A percentile compares a stretch with the other conserved stretches of the same genome.
Evolutionary conservation across 1,139 yeast species (phyloP).

Genomic region (Taiozyma sp.): DNA sequence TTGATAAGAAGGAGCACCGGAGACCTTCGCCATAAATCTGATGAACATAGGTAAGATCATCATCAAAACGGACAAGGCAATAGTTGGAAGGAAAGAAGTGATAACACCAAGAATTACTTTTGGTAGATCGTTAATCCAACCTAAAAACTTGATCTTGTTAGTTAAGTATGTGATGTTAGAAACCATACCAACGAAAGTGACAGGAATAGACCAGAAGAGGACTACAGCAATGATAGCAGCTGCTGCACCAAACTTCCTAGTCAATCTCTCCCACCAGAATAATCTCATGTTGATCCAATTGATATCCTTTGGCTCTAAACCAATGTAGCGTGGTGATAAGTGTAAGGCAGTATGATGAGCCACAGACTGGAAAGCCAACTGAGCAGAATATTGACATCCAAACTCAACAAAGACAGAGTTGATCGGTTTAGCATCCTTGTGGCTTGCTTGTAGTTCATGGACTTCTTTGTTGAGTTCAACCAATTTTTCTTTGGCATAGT

Average conservation of each 20-base stretch:
- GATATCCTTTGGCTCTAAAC: conserved; percentile 75
- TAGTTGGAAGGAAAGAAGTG: conserved; percentile 83
- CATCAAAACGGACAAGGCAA: conserved; percentile 81
- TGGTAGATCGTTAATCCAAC: conserved; percentile 71
- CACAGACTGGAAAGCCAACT: conserved; percentile 79
- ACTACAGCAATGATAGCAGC: conserved; percentile 59
- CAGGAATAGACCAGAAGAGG: conserved; percentile 92
- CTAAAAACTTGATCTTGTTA: conserved; percentile 61
- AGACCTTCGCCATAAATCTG: conserved; percentile 56
- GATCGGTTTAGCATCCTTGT: conserved; percentile 38
- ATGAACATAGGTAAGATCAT: conserved; percentile 70
- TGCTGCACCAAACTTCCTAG: conserved; percentile 54
- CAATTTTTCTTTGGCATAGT: conserved; percentile 61
- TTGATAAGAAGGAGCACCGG: conserved; percentile 65
- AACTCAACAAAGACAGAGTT: conserved; percentile 84
- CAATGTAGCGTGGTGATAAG: conserved; percentile 57
- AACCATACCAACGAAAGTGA: conserved; percentile 90
- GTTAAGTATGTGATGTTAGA: conserved; percentile 78
- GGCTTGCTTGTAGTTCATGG: conserved; percentile 52
- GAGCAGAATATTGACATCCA: conserved; percentile 82
- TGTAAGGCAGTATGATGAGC: conserved; percentile 65
- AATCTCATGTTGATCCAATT: conserved; percentile 84
- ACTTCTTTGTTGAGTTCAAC: conserved; percentile 68
- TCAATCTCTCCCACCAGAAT: conserved; percentile 79
- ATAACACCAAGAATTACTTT: conserved; percentile 65